These are phyloP conservation scores for Aureobasidium zeae DNA, from an alignment of 2,329 filamentous ascomycete species.

Conservation along the genomic window DNA sequence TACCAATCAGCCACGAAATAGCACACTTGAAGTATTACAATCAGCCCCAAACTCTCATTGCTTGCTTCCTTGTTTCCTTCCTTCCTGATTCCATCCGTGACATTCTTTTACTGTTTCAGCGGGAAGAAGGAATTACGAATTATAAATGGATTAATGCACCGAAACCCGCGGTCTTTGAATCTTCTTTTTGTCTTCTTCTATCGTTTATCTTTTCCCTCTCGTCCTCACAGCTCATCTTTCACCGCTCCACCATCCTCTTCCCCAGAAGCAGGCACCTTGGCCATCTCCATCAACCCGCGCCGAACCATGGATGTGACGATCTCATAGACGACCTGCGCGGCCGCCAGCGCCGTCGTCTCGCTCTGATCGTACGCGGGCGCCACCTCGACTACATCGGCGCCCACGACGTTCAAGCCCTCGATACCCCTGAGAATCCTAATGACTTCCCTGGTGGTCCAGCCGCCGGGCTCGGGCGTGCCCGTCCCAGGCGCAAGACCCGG, in stretches of 20 bases:
- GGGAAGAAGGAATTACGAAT: too few species aligned
- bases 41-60: too few species aligned
- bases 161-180: too few species aligned
- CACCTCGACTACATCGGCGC: conserved; percentile 85
- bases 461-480: conserved; percentile 81
- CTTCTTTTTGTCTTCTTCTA: too few species aligned
- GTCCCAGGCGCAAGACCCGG: conserved; percentile 60
- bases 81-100: too few species aligned
- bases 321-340: conserved; percentile 76
- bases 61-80: too few species aligned
- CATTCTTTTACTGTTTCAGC: too few species aligned
- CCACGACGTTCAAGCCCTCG: conserved; percentile 74
- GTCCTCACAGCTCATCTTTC: conserved; percentile 13
- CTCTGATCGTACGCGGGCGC: conserved; percentile 73
- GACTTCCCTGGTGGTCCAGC: conserved; percentile 83
- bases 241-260: not conserved
- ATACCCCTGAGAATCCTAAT: conserved; percentile 75
- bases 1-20: too few species aligned
- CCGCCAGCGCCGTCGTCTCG: conserved; percentile 74
- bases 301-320: conserved; percentile 69
- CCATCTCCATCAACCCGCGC: conserved; percentile 17
- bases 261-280: too few species aligned
- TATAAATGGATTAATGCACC: too few species aligned
- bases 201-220: too few species aligned
- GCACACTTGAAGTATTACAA: too few species aligned